Evolutionary conservation across 306 rosid species (phyloP).

Genomic region (Quercus glauca): DNA sequence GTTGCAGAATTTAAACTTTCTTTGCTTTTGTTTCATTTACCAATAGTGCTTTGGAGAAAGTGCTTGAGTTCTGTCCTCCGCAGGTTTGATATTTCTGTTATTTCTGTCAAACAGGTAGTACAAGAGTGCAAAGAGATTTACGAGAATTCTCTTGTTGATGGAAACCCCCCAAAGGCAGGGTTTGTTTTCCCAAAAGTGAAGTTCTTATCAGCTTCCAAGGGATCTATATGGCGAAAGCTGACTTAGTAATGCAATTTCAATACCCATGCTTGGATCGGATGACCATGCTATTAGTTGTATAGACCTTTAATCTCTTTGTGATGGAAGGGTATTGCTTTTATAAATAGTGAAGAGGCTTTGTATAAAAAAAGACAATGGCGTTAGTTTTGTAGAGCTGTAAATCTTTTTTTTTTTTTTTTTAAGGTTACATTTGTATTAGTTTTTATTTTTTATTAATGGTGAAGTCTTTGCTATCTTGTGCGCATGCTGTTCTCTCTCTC

Average conservation of each 20-base stretch:
- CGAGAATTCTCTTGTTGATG: conserved; percentile 80
- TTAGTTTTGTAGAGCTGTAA: no score
- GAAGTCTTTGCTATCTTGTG: not conserved
- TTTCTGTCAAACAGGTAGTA: conserved; percentile 59
- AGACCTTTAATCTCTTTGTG: not conserved
- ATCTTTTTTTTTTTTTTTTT: no score
- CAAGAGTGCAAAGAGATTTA: conserved; percentile 98
- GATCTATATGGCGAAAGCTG: conserved; percentile 78
- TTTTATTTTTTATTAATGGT: not conserved
- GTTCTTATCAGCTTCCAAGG: conserved; percentile 64
- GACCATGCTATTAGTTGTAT: not conserved
- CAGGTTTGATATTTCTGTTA: not conserved
- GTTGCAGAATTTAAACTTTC: not conserved
- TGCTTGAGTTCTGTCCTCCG: not conserved
- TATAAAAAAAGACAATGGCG: no score
- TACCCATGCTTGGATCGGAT: not conserved
- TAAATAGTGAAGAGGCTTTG: not conserved
- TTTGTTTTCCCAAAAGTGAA: conserved; percentile 79
- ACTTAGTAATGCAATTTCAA: conserved; percentile 37
- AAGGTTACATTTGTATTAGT: not conserved
- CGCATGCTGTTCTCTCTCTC: not conserved
- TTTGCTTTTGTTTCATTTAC: conserved; percentile 6
- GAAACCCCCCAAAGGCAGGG: conserved; percentile 76
- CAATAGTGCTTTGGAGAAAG: not conserved
- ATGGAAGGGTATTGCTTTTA: not conserved